Evolutionary conservation across 371 early-diverging fungal species (phyloP).

Genomic region (Chytridiales sp.): DNA sequence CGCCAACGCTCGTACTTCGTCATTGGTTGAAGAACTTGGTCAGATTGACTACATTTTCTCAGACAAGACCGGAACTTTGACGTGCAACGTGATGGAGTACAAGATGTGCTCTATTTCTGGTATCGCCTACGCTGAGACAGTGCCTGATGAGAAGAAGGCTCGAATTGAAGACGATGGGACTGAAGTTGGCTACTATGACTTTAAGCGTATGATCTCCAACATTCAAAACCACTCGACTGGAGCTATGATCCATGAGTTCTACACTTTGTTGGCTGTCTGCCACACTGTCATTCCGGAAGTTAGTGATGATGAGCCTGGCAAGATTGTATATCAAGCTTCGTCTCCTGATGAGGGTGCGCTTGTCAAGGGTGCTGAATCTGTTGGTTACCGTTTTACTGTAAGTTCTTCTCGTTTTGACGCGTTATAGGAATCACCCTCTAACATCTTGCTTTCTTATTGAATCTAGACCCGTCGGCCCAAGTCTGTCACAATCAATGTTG

Average conservation of each 20-base stretch:
- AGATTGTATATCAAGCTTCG: constrained; percentile 71
- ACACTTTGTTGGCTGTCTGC: constrained; percentile 81
- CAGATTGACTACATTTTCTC: constrained; percentile 91
- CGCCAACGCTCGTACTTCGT: constrained; percentile 74
- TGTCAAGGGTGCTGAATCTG: constrained; percentile 75
- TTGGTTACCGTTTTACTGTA: constrained; percentile 73
- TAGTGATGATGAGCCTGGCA: constrained; percentile 52
- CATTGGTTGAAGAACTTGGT: constrained; percentile 92
- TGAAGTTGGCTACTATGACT: constrained; percentile 37
- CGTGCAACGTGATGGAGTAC: constrained; percentile 91
- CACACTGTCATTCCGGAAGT: constrained; percentile 97
- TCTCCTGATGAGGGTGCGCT: constrained; percentile 94
- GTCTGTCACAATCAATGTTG: constrained; percentile 54
- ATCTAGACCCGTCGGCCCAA: constrained; percentile 59
- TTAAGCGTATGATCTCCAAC: constrained; percentile 32
- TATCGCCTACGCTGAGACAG: constrained; percentile 57
- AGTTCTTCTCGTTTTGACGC: constrained; percentile 4
- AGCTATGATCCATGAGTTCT: constrained; percentile 52
- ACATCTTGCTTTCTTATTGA: constrained; percentile 11
- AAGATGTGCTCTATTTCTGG: constrained; percentile 72
- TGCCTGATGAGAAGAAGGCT: constrained; percentile 49
- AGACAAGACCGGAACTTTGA: constrained; percentile 98
- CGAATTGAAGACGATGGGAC: constrained; percentile 35
- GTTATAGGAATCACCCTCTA: neutral
- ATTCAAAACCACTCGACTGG: constrained; percentile 30